Conservation (phyloP, 345 rosid species). For the Populus alba region DNA sequence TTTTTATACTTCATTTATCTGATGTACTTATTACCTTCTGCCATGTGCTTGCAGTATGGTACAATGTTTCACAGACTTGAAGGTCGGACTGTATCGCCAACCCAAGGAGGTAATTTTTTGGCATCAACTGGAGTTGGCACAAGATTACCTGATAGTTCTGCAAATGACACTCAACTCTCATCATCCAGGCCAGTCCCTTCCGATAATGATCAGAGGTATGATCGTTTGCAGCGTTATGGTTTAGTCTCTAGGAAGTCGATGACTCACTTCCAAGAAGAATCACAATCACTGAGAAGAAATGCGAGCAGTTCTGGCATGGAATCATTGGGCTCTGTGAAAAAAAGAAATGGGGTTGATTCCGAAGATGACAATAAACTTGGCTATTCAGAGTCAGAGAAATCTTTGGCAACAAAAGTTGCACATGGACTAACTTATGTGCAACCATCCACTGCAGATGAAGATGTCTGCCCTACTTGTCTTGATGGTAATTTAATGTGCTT, state of each 20-base stretch:
- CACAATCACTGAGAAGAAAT: slow-evolving; percentile 50
- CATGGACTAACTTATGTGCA: slow-evolving; percentile 30
- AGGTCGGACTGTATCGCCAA: slow-evolving; percentile 35
- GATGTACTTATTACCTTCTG: slow-evolving; percentile 4
- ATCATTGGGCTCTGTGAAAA: slow-evolving; percentile 44
- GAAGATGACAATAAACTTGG: slow-evolving; percentile 39
- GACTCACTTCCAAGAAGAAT: slow-evolving; percentile 58
- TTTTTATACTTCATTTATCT: neutral
- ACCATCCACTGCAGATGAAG: slow-evolving; percentile 54
- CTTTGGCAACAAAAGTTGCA: slow-evolving; percentile 29
- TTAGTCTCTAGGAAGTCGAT: slow-evolving; percentile 59
- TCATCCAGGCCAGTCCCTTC: slow-evolving; percentile 42
- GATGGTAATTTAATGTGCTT: slow-evolving; percentile 43
- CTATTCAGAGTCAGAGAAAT: slow-evolving; percentile 40
- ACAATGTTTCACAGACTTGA: slow-evolving; percentile 45
- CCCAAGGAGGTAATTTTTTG: slow-evolving; percentile 40
- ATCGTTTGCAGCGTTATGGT: slow-evolving; percentile 59
- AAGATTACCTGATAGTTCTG: slow-evolving; percentile 35
- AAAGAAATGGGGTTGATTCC: slow-evolving; percentile 36
- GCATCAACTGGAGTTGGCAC: slow-evolving; percentile 33
- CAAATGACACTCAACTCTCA: slow-evolving; percentile 36
- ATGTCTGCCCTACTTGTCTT: slow-evolving; percentile 70
- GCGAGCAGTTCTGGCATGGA: slow-evolving; percentile 45
- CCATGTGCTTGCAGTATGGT: slow-evolving; percentile 42
- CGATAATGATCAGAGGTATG: slow-evolving; percentile 57